phyloP scores from a whole-genome alignment of 2,329 filamentous ascomycete species.

The Phyllosticta citrichinensis region DNA sequence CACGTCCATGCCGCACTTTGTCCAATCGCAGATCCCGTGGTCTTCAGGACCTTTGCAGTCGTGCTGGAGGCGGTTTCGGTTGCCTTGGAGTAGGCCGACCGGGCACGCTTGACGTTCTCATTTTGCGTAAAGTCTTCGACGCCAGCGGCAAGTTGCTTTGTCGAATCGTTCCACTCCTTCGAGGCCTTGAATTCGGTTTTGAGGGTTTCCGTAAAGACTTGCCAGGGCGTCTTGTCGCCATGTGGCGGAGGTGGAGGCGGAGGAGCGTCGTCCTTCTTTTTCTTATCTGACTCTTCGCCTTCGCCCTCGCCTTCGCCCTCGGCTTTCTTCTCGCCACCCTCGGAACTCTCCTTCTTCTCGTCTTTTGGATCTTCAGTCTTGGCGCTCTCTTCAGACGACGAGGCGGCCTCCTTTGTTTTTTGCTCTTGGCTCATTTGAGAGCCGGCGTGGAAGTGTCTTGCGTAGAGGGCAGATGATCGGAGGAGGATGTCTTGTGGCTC shows the following conservation, averaged over 20 bases:
- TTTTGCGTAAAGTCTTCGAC: constrained; percentile 90
- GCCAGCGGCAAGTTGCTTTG: constrained; percentile 81
- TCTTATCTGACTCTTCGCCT: constrained; percentile 35
- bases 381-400: constrained; percentile 18
- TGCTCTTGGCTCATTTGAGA: constrained; percentile 24
- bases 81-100: constrained; percentile 77
- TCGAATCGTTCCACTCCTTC: constrained; percentile 98
- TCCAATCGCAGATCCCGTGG: constrained; percentile 75
- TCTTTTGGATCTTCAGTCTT: constrained; percentile 23
- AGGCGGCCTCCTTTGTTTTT: constrained; percentile 16
- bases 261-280: constrained; percentile 49
- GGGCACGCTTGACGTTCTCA: constrained; percentile 76
- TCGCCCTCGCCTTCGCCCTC: constrained; percentile 35
- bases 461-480: constrained; percentile 32
- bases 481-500: constrained; percentile 30
- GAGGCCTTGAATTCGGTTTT: constrained; percentile 88
- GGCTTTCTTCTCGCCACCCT: constrained; percentile 22
- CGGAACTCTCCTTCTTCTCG: constrained; percentile 30
- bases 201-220: constrained; percentile 97
- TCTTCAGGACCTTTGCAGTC: constrained; percentile 71
- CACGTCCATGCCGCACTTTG: constrained; percentile 93
- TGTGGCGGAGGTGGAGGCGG: constrained; percentile 81
- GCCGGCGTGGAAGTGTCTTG: constrained; percentile 36
- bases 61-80: constrained; percentile 72
- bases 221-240: constrained; percentile 96